Conservation (phyloP, 2,329 filamentous ascomycete genomes). For the Pseudogymnoascus sp. region DNA sequence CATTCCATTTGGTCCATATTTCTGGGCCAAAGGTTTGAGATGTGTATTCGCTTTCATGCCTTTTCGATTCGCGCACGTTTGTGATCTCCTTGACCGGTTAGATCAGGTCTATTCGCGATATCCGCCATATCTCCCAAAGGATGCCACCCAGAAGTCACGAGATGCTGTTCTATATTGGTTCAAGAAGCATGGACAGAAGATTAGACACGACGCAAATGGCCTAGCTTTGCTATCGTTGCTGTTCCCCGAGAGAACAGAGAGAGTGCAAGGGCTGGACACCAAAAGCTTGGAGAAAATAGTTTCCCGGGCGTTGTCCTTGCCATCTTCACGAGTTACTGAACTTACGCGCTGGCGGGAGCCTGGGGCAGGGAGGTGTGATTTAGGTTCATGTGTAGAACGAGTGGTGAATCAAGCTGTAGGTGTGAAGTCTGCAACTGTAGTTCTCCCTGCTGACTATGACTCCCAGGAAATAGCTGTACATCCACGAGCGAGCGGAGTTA, state of each 20-base stretch:
- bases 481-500: constrained; percentile 35
- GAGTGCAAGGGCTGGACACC: constrained; percentile 63
- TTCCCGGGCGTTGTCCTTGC: constrained; percentile 55
- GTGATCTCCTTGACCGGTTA: constrained; percentile 62
- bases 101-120: constrained; percentile 39
- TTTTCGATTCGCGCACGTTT: constrained; percentile 61
- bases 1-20: background rate
- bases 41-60: constrained; percentile 39
- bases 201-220: constrained; percentile 50
- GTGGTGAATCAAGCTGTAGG: constrained; percentile 53
- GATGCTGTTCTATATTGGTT: constrained; percentile 61
- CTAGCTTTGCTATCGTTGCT: constrained; percentile 65
- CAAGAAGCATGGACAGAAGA: constrained; percentile 43
- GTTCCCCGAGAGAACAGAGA: constrained; percentile 68
- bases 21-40: background rate
- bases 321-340: constrained; percentile 49
- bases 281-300: constrained; percentile 57
- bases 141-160: constrained; percentile 45
- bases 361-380: constrained; percentile 47
- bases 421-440: background rate
- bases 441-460: background rate
- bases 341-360: constrained; percentile 54
- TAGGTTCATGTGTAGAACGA: constrained; percentile 62
- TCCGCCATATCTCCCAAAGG: constrained; percentile 30
- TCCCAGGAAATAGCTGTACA: constrained; percentile 8